Percentiles rank a stretch among this genome's conserved stretches.
These are phyloP conservation scores for Phialocephala subalpina DNA, from an alignment of 2,329 filamentous ascomycete species.

Conservation along the genomic window DNA sequence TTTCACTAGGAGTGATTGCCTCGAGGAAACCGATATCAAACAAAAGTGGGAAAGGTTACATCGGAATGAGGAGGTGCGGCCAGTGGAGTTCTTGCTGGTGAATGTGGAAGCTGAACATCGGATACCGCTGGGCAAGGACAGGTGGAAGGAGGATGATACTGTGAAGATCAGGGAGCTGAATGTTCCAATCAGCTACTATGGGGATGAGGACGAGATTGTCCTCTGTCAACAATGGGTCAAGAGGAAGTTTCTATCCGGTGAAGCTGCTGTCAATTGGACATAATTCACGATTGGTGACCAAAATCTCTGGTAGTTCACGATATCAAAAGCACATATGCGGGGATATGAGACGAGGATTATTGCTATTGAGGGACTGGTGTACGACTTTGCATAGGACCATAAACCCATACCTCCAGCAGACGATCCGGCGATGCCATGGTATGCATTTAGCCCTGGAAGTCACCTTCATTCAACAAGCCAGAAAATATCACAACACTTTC, in stretches of 20 bases:
- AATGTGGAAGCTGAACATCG: slow-evolving; percentile 23
- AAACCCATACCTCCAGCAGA: no score
- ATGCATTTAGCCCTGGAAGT: no score
- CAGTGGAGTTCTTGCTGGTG: slow-evolving; percentile 21
- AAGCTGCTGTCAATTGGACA: slow-evolving; percentile 7
- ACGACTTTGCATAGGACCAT: no score
- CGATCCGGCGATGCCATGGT: no score
- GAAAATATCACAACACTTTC: no score
- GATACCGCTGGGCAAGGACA: slow-evolving; percentile 33
- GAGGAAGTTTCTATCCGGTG: slow-evolving; percentile 48
- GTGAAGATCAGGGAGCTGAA: slow-evolving; percentile 51
- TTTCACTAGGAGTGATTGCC: slow-evolving; percentile 48
- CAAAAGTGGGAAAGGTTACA: slow-evolving; percentile 50
- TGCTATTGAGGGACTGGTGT: no score
- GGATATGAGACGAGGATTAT: no score
- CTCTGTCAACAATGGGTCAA: slow-evolving; percentile 53
- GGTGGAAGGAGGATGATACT: slow-evolving; percentile 40
- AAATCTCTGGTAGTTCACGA: background rate
- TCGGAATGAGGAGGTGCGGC: slow-evolving; percentile 33
- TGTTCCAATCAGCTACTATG: slow-evolving; percentile 50
- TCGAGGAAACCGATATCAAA: slow-evolving; percentile 49
- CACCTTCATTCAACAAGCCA: no score
- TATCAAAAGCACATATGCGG: no score
- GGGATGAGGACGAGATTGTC: slow-evolving; percentile 47
- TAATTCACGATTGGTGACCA: background rate